A percentile compares a stretch with the other conserved stretches of the same genome.
These are phyloP conservation scores for Suillus subaureus DNA, from an alignment of 768 basidiomycete genomes.

Conservation along the genomic window DNA sequence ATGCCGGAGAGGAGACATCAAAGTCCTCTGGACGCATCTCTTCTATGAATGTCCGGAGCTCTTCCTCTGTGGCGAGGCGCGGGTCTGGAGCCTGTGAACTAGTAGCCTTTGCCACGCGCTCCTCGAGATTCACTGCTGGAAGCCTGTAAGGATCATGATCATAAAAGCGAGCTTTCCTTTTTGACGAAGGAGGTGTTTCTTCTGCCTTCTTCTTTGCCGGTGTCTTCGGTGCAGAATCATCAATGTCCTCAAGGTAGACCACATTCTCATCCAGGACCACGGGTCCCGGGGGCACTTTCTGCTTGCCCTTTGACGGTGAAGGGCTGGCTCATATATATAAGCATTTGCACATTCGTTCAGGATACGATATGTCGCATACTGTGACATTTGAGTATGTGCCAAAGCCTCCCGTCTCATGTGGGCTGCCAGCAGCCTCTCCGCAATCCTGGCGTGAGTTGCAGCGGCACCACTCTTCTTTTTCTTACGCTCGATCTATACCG, in stretches of 20 bases:
- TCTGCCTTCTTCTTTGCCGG: constrained; percentile 36
- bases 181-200: constrained; percentile 48
- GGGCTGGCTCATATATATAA: constrained; percentile 18
- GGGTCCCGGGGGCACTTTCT: constrained; percentile 45
- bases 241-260: constrained; percentile 89
- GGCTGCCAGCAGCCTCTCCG: constrained; percentile 90
- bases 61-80: constrained; percentile 94
- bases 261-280: constrained; percentile 68
- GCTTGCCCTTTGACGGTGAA: constrained; percentile 43
- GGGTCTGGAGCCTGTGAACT: constrained; percentile 74
- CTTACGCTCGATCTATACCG: constrained; percentile 75
- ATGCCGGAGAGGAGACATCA: constrained; percentile 87
- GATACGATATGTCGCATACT: constrained; percentile 36
- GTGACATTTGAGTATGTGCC: constrained; percentile 51
- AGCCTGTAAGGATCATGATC: constrained; percentile 94
- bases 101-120: constrained; percentile 62
- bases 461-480: constrained; percentile 91
- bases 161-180: constrained; percentile 63
- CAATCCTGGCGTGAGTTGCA: constrained; percentile 80
- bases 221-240: constrained; percentile 54
- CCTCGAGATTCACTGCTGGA: constrained; percentile 77
- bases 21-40: constrained; percentile 96
- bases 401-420: constrained; percentile 91
- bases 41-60: constrained; percentile 90
- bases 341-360: neutral